These are phyloP conservation scores for Rachicladosporium sp. DNA, from an alignment of 2,329 filamentous ascomycete genomes.

Conservation along the genomic window DNA sequence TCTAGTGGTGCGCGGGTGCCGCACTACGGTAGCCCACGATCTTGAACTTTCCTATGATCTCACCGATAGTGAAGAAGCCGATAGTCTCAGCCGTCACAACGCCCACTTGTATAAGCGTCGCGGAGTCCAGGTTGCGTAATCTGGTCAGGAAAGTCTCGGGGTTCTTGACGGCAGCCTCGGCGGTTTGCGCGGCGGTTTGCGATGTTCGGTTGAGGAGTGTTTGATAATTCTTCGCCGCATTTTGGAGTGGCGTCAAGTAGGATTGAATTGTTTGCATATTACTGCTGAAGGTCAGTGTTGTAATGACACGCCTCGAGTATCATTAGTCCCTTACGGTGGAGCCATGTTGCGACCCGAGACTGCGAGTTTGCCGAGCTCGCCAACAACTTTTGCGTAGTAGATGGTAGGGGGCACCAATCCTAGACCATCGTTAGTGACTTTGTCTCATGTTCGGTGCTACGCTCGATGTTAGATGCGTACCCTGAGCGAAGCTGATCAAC, in stretches of 20 bases:
- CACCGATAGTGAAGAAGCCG: conserved; percentile 94
- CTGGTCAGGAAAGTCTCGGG: conserved; percentile 43
- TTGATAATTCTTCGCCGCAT: conserved; percentile 57
- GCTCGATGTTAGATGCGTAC: conserved; percentile 33
- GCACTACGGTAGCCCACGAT: conserved; percentile 64
- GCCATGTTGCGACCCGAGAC: conserved; percentile 82
- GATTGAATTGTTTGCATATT: conserved; percentile 70
- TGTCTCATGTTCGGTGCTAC: too few species aligned
- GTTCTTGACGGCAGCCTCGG: conserved; percentile 42
- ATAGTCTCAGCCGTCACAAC: conserved; percentile 76
- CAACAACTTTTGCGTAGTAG: conserved; percentile 83
- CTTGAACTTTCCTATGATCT: conserved; percentile 95
- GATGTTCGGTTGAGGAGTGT: conserved; percentile 34
- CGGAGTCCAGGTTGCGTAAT: conserved; percentile 56
- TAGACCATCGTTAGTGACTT: conserved; percentile 26
- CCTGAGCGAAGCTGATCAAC: conserved; percentile 68
- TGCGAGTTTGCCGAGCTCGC: conserved; percentile 80
- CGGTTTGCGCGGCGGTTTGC: conserved; percentile 18
- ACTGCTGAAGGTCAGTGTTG: conserved; percentile 35
- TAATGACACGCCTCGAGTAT: not conserved
- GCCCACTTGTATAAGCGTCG: conserved; percentile 59
- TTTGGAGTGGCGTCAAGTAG: conserved; percentile 67
- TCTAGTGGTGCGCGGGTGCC: conserved; percentile 10
- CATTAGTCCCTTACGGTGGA: conserved; percentile 66
- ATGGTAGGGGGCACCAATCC: conserved; percentile 73